These are phyloP conservation scores for Metschnikowia proteae DNA, from an alignment of 805 yeast genomes.

Conservation along the genomic window DNA sequence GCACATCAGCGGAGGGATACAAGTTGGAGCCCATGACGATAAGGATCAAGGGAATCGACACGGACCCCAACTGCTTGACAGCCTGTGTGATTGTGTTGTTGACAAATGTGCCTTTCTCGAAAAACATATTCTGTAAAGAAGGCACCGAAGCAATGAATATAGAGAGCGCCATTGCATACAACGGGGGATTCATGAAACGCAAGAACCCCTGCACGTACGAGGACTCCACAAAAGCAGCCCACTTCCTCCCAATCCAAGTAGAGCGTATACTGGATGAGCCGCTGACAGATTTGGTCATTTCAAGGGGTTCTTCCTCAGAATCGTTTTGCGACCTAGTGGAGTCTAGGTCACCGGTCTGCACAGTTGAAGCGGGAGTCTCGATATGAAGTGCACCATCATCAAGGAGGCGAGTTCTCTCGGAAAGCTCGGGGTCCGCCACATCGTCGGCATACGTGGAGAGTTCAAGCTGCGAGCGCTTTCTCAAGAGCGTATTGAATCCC, in stretches of 20 bases:
- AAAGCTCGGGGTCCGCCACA: neutral
- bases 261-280: neutral
- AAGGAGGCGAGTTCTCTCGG: neutral
- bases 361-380: constrained; percentile 1
- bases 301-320: neutral
- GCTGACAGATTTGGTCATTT: neutral
- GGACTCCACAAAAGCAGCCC: constrained; percentile 8
- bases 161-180: constrained; percentile 70
- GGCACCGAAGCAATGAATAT: constrained; percentile 68
- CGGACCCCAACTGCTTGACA: constrained; percentile 63
- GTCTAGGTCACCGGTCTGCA: neutral
- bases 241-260: neutral
- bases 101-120: constrained; percentile 53
- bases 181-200: constrained; percentile 72
- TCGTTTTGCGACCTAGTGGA: neutral
- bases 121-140: constrained; percentile 52
- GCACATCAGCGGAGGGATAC: constrained; percentile 63
- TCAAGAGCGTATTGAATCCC: constrained; percentile 72
- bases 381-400: constrained; percentile 9
- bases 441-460: constrained; percentile 13
- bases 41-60: constrained; percentile 72
- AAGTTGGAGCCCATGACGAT: constrained; percentile 77
- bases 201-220: constrained; percentile 23
- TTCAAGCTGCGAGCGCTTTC: constrained; percentile 44
- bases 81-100: constrained; percentile 64